Conservation (phyloP, 2,329 filamentous ascomycete genomes). For the Alternaria metachromatica region DNA sequence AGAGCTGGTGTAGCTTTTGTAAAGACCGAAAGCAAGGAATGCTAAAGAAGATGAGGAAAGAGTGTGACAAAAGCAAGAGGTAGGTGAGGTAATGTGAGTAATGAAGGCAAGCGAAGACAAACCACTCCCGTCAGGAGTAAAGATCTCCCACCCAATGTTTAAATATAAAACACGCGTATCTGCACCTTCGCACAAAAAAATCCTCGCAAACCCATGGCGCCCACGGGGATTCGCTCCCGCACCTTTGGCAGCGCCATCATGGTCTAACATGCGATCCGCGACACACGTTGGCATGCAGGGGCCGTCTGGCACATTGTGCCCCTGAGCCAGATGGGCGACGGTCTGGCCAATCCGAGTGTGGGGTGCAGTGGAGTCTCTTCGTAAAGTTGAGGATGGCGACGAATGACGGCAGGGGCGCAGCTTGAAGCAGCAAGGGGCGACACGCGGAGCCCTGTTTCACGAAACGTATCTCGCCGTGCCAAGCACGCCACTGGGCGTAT, state of each 20-base stretch:
- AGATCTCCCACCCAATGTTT: conserved; percentile 18
- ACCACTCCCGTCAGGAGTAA: conserved; percentile 3
- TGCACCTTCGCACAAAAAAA: conserved; percentile 21
- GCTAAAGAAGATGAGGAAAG: neutral
- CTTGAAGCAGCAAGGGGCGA: conserved; percentile 28
- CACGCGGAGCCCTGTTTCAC: conserved; percentile 30
- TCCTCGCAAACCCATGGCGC: conserved; percentile 23
- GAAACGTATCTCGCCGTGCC: conserved; percentile 28
- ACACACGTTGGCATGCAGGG: conserved; percentile 24
- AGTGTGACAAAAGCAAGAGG: conserved; percentile 1
- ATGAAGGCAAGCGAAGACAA: neutral
- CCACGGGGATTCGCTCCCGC: conserved; percentile 26
- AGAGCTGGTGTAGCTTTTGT: neutral
- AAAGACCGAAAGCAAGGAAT: conserved; percentile 2
- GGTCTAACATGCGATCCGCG: conserved; percentile 18
- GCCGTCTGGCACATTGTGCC: conserved; percentile 26
- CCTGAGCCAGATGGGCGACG: conserved; percentile 27
- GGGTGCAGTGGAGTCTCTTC: conserved; percentile 20
- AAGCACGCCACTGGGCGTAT: conserved; percentile 16
- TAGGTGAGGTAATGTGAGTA: neutral
- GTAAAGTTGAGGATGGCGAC: conserved; percentile 9
- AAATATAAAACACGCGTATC: conserved; percentile 24
- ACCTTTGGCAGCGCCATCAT: conserved; percentile 2
- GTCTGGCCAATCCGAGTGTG: conserved; percentile 31
- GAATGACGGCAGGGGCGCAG: conserved; percentile 25